phyloP scores from a whole-genome alignment of 495 filamentous ascomycete genomes.

The Aspergillus incahuasiensis region DNA sequence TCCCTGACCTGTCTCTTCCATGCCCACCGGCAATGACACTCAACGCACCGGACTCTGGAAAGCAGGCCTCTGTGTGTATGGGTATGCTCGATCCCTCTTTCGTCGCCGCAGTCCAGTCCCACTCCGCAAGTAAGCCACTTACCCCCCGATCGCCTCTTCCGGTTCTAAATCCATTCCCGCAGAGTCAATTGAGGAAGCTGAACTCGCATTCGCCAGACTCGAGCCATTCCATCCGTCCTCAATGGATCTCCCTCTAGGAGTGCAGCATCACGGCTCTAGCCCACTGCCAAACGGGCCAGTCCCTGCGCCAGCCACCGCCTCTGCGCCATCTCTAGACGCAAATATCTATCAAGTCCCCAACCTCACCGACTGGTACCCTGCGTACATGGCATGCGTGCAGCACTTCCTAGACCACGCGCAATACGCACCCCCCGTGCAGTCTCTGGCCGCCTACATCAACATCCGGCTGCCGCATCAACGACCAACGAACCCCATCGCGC shows the following conservation, averaged over 20 bases:
- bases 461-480: constrained; percentile 51
- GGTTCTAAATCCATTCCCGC: constrained; percentile 18
- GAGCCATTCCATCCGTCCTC: constrained; percentile 2
- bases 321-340: constrained; percentile 6
- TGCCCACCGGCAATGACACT: constrained; percentile 35
- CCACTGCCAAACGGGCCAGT: not conserved
- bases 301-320: constrained; percentile 8
- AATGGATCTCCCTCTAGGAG: constrained; percentile 4
- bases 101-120: constrained; percentile 24
- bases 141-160: constrained; percentile 1
- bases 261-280: not conserved
- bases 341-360: constrained; percentile 48
- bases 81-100: constrained; percentile 30
- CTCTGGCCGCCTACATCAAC: constrained; percentile 88
- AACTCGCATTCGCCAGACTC: constrained; percentile 13
- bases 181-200: constrained; percentile 22
- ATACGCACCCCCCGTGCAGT: constrained; percentile 71
- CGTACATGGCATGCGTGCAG: constrained; percentile 77
- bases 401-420: constrained; percentile 89
- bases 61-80: constrained; percentile 34
- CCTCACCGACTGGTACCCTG: constrained; percentile 84
- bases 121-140: constrained; percentile 27
- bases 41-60: constrained; percentile 34
- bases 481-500: constrained; percentile 14
- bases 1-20: constrained; percentile 6